Evolutionary conservation across 2,329 filamentous ascomycete species (phyloP), one percentile per base, ranked within the genome.

Genomic region (Plenodomus biglobosus): DNA sequence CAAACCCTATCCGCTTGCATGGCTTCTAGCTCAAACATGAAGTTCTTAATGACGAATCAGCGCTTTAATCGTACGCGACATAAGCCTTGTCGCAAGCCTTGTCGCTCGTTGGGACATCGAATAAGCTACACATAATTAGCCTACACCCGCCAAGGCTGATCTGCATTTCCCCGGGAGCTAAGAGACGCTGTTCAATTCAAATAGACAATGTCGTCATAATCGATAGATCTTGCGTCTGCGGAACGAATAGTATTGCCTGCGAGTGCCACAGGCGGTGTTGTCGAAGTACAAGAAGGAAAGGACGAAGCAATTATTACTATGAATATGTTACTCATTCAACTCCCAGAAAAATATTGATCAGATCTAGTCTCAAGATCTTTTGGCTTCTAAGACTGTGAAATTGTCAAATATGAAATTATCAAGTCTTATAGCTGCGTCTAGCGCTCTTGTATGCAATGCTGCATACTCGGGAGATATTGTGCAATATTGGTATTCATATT

Each of bases 401-500:
- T n/a, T n/a, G n/a, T n/a, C n/a, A n/a, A n/a, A n/a, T n/a, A n/a
- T 32, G 22, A 30, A 19, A 32, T 18, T 18, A 32, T 27, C 20
- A 40, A 32, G n/a, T 3, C n/a, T 32, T 13, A 17, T 40, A 19
- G 22, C 8, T 32, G 15, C 39, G 15, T 32, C 13, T 15, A 11
- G 27, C 13, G 27, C 27, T 32, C 6, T 10, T 15, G 27, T 32
- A 32, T 6, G 3, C 3, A 32, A 32, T 15, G 27, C 27, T 32
- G 27, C 15, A 11, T 59, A 59, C 40, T 35, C 44, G 11, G 54
- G 55, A 11, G 56, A 58, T 22, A 59, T 59, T 47, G 56, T 59
- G 7, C 56, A 59, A 38, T 59, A 59, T 32, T 59, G 56, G 56
- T 59, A 49, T 11, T 38, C 34, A 11, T n/a, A 27, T 24, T 24